Evolutionary conservation across 306 rosid genomes (phyloP), one percentile per base, ranked within the genome.

Genomic region (Dicorynia guianensis): DNA sequence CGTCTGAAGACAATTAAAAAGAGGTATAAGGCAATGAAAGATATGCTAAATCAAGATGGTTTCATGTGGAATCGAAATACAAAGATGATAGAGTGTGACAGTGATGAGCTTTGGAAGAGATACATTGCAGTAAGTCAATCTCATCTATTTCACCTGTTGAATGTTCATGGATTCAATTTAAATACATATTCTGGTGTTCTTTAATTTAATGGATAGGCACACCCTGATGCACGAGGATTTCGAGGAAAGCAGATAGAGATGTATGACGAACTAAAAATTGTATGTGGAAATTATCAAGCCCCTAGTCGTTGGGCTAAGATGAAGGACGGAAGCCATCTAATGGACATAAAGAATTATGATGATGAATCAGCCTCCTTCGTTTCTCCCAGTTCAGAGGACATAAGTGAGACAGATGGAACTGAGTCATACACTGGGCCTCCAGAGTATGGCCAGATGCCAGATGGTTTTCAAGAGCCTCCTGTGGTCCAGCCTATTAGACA

Each of bases 1-100:
- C 92, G 95, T 33, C 88, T 89, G 14, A 91, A 91, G 85, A 91
- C 97, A 6, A 88, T 91, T 72, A 91, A 91, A 87, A 91, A 89
- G 82, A 83, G 97, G 66, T 89, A 91, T 75, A 87, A 83, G 82
- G 86, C 83, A 67, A 89, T 91, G 52, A 86, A 79, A 82, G 97
- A 89, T 72, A 82, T 89, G 62, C 83, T 91, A 18, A 80, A 84
- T 81, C 91, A 90, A 46, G 91, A 89, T 40, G 90, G 95, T 48
- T 91, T 91, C 85, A 61, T 79, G 79, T 91, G 95, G 97, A 86
- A 91, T 79, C 89, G 91, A 10, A 81, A 11, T 53, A 76, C 90
- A 1, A 86, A 84, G 86, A 84, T 81, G 87, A 86, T 91, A 0
- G 89, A 89, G 74, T 89, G 91, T 49, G 89, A 89, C 65, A 81